Conservation (phyloP, 768 basidiomycete species). For the Agaricus blazei region DNA sequence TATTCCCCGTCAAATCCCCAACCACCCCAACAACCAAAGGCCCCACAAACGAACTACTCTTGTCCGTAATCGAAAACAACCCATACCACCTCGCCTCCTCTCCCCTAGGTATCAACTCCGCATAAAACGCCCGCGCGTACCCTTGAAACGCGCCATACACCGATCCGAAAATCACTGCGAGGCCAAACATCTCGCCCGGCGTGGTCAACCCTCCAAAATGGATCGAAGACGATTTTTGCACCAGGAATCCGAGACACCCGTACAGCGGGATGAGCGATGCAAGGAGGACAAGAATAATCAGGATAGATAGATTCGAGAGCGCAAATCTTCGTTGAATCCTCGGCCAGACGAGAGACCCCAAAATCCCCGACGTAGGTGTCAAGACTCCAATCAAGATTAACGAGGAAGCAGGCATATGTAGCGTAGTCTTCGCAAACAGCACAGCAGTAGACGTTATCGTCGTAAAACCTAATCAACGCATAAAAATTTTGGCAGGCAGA, state of each 20-base stretch:
- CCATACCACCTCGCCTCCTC: constrained; percentile 92
- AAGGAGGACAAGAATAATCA: constrained; percentile 62
- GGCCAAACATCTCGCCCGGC: constrained; percentile 77
- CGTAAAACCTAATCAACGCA: constrained; percentile 56
- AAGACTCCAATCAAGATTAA: constrained; percentile 78
- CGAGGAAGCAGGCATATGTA: constrained; percentile 73
- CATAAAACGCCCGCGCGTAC: constrained; percentile 83
- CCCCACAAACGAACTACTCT: constrained; percentile 83
- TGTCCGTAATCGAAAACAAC: constrained; percentile 88
- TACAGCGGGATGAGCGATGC: constrained; percentile 71
- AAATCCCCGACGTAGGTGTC: constrained; percentile 72
- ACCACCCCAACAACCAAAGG: constrained; percentile 86
- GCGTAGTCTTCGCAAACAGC: constrained; percentile 85
- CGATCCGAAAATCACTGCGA: constrained; percentile 81
- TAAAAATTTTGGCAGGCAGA: background rate
- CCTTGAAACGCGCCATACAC: constrained; percentile 91
- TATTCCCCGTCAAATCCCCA: constrained; percentile 85
- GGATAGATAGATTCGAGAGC: constrained; percentile 64
- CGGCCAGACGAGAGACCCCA: constrained; percentile 84
- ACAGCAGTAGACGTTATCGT: constrained; percentile 91
- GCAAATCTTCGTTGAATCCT: constrained; percentile 55
- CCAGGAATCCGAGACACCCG: constrained; percentile 78
- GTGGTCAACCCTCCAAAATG: constrained; percentile 74
- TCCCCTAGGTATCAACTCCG: constrained; percentile 79
- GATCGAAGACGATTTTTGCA: constrained; percentile 31